Evolutionary conservation across 192 early-diverging fungal genomes (phyloP), one percentile per base, ranked within the genome.

Genomic region (Chytriomyces sp.): DNA sequence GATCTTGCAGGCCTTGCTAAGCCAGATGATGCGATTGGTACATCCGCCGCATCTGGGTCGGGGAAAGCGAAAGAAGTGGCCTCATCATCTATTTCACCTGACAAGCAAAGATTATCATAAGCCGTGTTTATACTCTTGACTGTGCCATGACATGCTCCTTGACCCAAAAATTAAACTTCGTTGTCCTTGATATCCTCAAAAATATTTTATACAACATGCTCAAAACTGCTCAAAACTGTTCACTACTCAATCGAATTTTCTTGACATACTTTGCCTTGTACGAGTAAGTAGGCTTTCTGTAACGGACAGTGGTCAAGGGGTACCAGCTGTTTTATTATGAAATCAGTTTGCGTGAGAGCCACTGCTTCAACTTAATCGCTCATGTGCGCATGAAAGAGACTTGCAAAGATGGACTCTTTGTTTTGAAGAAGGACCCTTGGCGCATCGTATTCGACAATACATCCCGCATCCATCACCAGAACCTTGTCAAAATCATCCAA

Each of bases 401-500:
- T 35, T 35, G 35, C 74, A 57, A 92, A 92, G 13, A 82, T 66
- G 43, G 83, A 83, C 9, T 62, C 60, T 24, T 11, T 13, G 16
- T 59, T 20, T 45, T 50, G 23, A 49, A 77, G 61, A 66, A 96
- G 82, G 5, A 66, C 77, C 23, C 80, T 81, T 3, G 94, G 94
- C 49, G 86, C 86, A 76, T 93, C 95, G 84, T 88, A 91, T 74
- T 97, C 95, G 8, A 87, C 88, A 0, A 94, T 66, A 9, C 79
- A 70, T 9, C 96, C 96, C 48, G 84, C 84, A 77, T 94, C 92
- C 77, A 94, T 63, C 10, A 95, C 93, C 65, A 95, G 69, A 24
- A 95, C 86, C 16, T 91, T 88, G 78, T 95, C 93, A 77, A 94
- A 95, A 78, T 92, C 92, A 7, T 91, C 91, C 48, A 97, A 87